A percentile compares a stretch with the other conserved stretches of the same genome.
Conservation (phyloP, 140 eudicot genomes). For the Oenanthe javanica region DNA sequence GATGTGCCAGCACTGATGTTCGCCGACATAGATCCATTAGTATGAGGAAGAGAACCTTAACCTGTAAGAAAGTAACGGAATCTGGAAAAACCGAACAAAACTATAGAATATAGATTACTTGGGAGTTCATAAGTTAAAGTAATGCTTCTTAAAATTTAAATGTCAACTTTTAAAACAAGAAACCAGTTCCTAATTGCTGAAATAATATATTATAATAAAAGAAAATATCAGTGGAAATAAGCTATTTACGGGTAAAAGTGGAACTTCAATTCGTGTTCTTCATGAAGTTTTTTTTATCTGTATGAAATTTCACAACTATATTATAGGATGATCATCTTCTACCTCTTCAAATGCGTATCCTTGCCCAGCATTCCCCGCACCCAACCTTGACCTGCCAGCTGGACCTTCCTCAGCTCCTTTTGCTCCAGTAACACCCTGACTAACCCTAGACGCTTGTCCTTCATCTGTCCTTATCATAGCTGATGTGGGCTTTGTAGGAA, state of each 20-base stretch:
- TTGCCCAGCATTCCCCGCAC: slow-evolving; percentile 97
- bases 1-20: slow-evolving; percentile 71
- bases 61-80: slow-evolving; percentile 43
- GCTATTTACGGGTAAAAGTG: neutral
- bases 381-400: slow-evolving; percentile 65
- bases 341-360: slow-evolving; percentile 99
- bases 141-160: neutral
- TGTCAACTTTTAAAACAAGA: neutral
- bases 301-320: neutral
- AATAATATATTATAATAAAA: neutral
- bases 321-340: neutral
- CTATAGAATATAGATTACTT: neutral
- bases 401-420: slow-evolving; percentile 86
- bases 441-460: slow-evolving; percentile 38
- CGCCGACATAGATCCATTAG: slow-evolving; percentile 95
- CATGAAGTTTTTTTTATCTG: neutral
- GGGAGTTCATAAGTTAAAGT: neutral
- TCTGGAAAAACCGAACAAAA: neutral
- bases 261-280: neutral
- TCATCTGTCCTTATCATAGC: slow-evolving; percentile 57
- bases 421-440: slow-evolving; percentile 53
- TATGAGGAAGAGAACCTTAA: slow-evolving; percentile 83
- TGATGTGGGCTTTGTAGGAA: slow-evolving; percentile 42
- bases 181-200: neutral
- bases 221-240: neutral